A percentile compares a stretch with the other conserved stretches of the same genome.
Evolutionary conservation across 2,329 filamentous ascomycete species (phyloP).

Genomic region (Colletotrichum plurivorum): DNA sequence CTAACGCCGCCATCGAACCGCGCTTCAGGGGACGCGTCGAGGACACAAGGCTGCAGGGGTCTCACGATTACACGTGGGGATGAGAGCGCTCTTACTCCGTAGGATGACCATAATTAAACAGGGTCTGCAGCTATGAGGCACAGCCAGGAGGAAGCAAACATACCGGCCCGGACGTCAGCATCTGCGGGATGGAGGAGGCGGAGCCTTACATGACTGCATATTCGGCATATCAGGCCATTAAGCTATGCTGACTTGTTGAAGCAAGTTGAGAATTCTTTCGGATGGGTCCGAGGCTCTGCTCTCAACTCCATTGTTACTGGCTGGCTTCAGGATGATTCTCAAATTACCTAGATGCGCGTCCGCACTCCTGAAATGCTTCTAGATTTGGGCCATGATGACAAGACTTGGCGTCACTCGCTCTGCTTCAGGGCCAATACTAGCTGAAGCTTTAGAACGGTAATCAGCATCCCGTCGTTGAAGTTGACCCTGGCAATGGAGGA

Average conservation of each 20-base stretch:
- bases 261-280: no score
- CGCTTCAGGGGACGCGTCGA: conserved; percentile 1
- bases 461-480: no score
- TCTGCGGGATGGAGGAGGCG: not conserved
- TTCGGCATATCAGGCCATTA: not conserved
- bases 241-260: not conserved
- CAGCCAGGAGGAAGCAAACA: not conserved
- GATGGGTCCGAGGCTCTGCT: no score
- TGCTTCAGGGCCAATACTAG: no score
- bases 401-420: no score
- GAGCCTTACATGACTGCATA: not conserved
- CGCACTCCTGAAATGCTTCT: no score
- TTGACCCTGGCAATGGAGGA: no score
- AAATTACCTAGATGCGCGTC: no score
- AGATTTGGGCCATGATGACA: no score
- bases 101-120: conserved; percentile 18
- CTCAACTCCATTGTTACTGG: no score
- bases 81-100: not conserved
- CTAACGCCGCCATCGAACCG: not conserved
- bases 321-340: no score
- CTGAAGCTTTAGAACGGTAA: no score
- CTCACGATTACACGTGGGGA: conserved; percentile 19
- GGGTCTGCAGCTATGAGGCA: conserved; percentile 3
- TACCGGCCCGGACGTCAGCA: conserved; percentile 12
- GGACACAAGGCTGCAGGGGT: conserved; percentile 3